These are phyloP conservation scores for Neurospora pannonica DNA, from an alignment of 495 filamentous ascomycete species.

Conservation along the genomic window DNA sequence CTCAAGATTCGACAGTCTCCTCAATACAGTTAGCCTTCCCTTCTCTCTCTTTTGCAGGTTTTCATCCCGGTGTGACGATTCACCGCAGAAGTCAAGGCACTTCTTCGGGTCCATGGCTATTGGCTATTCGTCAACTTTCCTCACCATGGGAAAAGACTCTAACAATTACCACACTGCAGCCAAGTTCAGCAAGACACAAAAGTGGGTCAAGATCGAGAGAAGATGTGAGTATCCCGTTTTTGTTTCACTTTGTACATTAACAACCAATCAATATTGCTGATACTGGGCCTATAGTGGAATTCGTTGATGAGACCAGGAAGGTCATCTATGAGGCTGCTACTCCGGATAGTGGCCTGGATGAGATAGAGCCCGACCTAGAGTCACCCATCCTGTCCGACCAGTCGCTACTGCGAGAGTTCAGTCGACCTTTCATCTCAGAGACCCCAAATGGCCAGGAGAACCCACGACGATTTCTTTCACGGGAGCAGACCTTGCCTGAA, in stretches of 20 bases:
- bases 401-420: not conserved
- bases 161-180: constrained; percentile 2
- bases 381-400: constrained; percentile 4
- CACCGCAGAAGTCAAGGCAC: not conserved
- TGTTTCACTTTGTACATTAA: not conserved
- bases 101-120: not conserved
- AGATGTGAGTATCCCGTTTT: constrained; percentile 13
- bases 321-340: constrained; percentile 12
- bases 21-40: not conserved
- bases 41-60: not conserved
- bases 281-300: constrained; percentile 8
- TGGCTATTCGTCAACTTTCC: not conserved
- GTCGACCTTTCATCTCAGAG: not conserved
- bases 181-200: constrained; percentile 18
- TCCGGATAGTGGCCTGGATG: constrained; percentile 12
- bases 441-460: not conserved
- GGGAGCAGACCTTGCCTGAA: not conserved
- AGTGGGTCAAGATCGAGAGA: constrained; percentile 23
- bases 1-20: constrained; percentile 18
- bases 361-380: constrained; percentile 4
- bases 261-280: not conserved
- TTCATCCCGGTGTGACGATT: not conserved
- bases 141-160: not conserved
- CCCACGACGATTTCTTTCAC: not conserved
- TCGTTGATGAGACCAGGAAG: constrained; percentile 17